Evolutionary conservation across 768 basidiomycete species (phyloP), one percentile per base, ranked within the genome.

Genomic region (Tubosaeta sp.): DNA sequence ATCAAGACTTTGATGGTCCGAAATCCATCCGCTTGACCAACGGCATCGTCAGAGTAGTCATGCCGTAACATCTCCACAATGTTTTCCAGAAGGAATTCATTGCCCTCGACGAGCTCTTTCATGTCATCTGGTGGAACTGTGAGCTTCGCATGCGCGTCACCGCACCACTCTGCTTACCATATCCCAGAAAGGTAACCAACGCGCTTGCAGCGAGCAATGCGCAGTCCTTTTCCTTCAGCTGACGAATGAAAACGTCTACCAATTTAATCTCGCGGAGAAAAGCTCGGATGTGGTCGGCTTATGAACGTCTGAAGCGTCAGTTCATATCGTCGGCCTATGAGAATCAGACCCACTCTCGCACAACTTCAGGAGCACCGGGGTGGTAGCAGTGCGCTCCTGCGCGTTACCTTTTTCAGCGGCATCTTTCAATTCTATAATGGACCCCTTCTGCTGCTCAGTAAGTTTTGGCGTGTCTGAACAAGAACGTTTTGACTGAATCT

Each of bases 31-130:
- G 57, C 46, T 13, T 3, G 41, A 12, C 60, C 63, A 0, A 65
- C 39, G 12, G 60, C 60, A 25, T 65, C 63, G 11, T 65, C 60
- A 16, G 65, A 65, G 33, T 50, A 62, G 51, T 65, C 55, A 5
- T 52, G 17, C 34, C 44, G 48, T 11, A 60, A n/a, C 63, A 64
- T 64, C 9, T 38, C 44, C 10, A 64, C 54, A 1, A 62, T 63
- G 6, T 54, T 25, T 43, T 53, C 51, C 4, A 55, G 48, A 17
- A 55, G 38, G 26, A n/a, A 7, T n/a, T 37, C 13, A 6, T 37
- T 16, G 35, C 6, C 17, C 27, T 35, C 44, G 16, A 62, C 25
- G 19, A 10, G 16, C 8, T 44, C 42, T 27, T 50, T 43, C 57
- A 64, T 63, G 16, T 57, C 52, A 4, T 16, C 63, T 64, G 5